These are phyloP conservation scores for Aspergillus candidus DNA, from an alignment of 2,329 filamentous ascomycete genomes.

Conservation along the genomic window DNA sequence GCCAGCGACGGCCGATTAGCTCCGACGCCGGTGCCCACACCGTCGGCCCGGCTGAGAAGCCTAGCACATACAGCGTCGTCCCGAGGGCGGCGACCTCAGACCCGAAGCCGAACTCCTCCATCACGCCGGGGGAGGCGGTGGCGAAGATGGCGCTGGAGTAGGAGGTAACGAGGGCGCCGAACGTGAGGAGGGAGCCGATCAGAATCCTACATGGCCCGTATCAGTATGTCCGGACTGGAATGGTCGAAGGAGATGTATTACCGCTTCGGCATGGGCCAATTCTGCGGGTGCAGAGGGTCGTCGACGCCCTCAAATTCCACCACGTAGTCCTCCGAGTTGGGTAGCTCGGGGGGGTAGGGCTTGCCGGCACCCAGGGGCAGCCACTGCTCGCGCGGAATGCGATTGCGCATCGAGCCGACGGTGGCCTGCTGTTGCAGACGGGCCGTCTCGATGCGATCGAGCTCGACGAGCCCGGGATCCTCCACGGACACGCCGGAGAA, in stretches of 20 bases:
- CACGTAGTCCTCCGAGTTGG: slow-evolving; percentile 47
- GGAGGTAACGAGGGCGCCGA: slow-evolving; percentile 35
- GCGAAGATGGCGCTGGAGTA: slow-evolving; percentile 59
- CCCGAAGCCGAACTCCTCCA: slow-evolving; percentile 40
- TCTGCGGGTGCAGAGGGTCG: slow-evolving; percentile 48
- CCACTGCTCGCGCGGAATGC: slow-evolving; percentile 13
- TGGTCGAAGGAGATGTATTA: slow-evolving; percentile 1
- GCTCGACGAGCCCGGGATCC: slow-evolving; percentile 6
- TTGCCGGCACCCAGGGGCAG: slow-evolving; percentile 32
- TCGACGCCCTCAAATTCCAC: slow-evolving; percentile 47
- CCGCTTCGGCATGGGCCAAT: slow-evolving; percentile 46
- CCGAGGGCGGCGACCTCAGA: slow-evolving; percentile 39
- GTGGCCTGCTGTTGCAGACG: slow-evolving; percentile 15
- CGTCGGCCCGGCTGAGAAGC: slow-evolving; percentile 54
- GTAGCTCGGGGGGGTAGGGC: slow-evolving; percentile 44
- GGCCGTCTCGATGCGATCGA: slow-evolving; percentile 15
- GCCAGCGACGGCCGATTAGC: slow-evolving; percentile 50
- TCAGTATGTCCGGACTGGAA: not conserved
- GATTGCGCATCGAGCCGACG: slow-evolving; percentile 13
- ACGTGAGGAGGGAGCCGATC: slow-evolving; percentile 14
- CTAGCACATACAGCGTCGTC: slow-evolving; percentile 42
- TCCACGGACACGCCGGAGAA: not conserved
- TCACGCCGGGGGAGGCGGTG: slow-evolving; percentile 52
- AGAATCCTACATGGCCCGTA: slow-evolving; percentile 5
- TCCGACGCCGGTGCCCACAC: slow-evolving; percentile 58